Percentiles rank a stretch among this genome's conserved stretches.
Evolutionary conservation across 2,329 filamentous ascomycete genomes (phyloP).

Genomic region (Alternaria brassicicola): DNA sequence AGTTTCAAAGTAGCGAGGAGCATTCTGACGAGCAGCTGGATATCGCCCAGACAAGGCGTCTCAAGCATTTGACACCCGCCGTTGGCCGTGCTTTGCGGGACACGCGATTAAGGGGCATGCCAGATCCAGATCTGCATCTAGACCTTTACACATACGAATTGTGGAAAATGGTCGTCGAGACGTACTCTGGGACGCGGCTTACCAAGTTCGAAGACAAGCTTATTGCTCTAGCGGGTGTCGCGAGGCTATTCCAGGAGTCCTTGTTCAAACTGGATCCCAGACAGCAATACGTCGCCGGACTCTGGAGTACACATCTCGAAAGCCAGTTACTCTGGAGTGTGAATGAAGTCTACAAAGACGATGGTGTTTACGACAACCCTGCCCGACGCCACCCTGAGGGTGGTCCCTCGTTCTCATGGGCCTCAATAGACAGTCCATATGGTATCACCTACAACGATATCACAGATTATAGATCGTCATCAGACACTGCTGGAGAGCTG

Average conservation of each 20-base stretch:
- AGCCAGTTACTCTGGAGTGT: slow-evolving; percentile 29
- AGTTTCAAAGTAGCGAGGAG: slow-evolving; percentile 13
- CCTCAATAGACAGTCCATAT: slow-evolving; percentile 17
- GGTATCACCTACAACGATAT: slow-evolving; percentile 24
- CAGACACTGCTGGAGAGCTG: not conserved
- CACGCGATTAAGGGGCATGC: not conserved
- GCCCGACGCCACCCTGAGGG: not conserved
- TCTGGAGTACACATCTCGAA: slow-evolving; percentile 21
- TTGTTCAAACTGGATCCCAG: not conserved
- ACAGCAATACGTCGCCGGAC: slow-evolving; percentile 21
- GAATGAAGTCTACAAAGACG: not conserved
- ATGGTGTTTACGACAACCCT: slow-evolving; percentile 6
- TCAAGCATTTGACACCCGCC: slow-evolving; percentile 9
- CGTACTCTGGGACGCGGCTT: slow-evolving; percentile 18
- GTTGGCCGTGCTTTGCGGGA: not conserved
- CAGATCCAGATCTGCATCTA: slow-evolving; percentile 7
- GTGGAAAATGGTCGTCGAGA: slow-evolving; percentile 27
- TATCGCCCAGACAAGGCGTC: not conserved
- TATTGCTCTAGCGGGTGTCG: slow-evolving; percentile 25
- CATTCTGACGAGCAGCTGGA: not conserved
- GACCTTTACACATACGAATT: slow-evolving; percentile 12
- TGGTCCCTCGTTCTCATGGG: slow-evolving; percentile 32
- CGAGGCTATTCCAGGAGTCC: slow-evolving; percentile 6
- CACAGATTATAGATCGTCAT: slow-evolving; percentile 2
- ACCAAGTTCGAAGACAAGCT: slow-evolving; percentile 20